phyloP scores from a whole-genome alignment of 2,329 filamentous ascomycete genomes.

The Hawksworthiomyces lignivorus region DNA sequence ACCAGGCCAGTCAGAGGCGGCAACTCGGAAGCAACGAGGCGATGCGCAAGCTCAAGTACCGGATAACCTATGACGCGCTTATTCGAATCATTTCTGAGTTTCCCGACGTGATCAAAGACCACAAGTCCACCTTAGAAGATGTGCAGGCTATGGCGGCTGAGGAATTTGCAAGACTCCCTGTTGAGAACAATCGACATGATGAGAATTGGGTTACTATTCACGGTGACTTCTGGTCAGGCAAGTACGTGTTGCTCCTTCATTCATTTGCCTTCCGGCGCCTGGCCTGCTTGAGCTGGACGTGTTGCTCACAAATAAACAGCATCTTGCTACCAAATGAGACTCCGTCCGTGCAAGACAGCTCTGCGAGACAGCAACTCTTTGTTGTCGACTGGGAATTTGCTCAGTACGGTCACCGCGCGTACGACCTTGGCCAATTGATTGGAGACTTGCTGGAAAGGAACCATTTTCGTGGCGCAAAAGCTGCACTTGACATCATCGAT shows the following conservation, averaged over 20 bases:
- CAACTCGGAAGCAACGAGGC: conserved; percentile 21
- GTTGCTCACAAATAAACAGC: too few species aligned
- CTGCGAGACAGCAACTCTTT: conserved; percentile 21
- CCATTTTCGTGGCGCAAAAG: conserved; percentile 25
- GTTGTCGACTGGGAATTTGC: conserved; percentile 36
- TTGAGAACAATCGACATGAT: too few species aligned
- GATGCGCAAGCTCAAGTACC: conserved; percentile 30
- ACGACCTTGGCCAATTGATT: conserved; percentile 34
- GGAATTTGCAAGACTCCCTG: conserved; percentile 20
- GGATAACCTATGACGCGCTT: conserved; percentile 29
- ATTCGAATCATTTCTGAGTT: conserved; percentile 24
- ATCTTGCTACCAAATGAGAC: too few species aligned
- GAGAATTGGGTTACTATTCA: conserved; percentile 25
- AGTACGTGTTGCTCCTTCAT: too few species aligned
- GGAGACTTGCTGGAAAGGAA: conserved; percentile 32
- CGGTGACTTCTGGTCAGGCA: conserved; percentile 35
- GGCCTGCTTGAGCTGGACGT: too few species aligned
- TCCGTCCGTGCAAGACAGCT: too few species aligned
- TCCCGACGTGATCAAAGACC: conserved; percentile 22
- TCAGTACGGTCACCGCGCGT: conserved; percentile 29
- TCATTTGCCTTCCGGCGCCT: too few species aligned
- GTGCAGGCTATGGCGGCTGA: conserved; percentile 20
- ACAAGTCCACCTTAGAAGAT: conserved; percentile 21
- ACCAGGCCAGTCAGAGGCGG: conserved; percentile 13
- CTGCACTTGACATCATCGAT: conserved; percentile 24